Base-by-base conservation (phyloP, 179 eudicot species). In the Carnegiea gigantea region DNA sequence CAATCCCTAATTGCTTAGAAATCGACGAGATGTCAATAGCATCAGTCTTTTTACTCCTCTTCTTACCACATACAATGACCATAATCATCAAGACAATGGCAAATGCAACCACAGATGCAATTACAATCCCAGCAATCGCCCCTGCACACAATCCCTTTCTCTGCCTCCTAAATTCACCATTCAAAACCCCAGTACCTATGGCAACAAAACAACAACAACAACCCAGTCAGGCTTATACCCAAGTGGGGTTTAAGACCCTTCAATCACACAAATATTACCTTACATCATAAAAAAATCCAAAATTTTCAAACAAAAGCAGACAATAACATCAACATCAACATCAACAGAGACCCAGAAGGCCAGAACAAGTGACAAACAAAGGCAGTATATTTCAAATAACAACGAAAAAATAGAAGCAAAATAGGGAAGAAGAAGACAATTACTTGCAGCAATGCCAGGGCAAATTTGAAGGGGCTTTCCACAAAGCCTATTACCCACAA, bases 401-500 rank as follows among this genome's bases (percentile, higher is more conserved):
- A 62, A 62, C 11, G 30, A 62, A n/a, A 0, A 62, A 62, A 21
- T 11, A 23, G 28, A 62, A 62, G 18, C 13, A 64, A 68, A 14
- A 14, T 18, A 53, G 73, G 15, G 0, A 57, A 54, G 44, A 51
- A 46, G 23, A 40, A 40, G 54, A 3, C 23, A 54, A 46, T 62
- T 86, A 73, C 86, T 85, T 30, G 83, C 82, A 78, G 84, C 84
- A 75, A 80, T 65, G 15, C 87, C 87, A 70, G 86, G 84, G 83
- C 89, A 86, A 81, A 85, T 82, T 79, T 48, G 48, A 53, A 94
- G 91, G 1, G 95, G 97, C 23, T 73, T 73, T 11, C 98, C 97
- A 81, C 97, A 95, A 1, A 95, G 88, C 20, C 79, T 77, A 43
- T 87, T 95, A 4, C 98, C 95, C 1, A 33, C n/a, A 81, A 93